Conservation (phyloP, 164 flowering plant species). For the Taxillus chinensis region DNA sequence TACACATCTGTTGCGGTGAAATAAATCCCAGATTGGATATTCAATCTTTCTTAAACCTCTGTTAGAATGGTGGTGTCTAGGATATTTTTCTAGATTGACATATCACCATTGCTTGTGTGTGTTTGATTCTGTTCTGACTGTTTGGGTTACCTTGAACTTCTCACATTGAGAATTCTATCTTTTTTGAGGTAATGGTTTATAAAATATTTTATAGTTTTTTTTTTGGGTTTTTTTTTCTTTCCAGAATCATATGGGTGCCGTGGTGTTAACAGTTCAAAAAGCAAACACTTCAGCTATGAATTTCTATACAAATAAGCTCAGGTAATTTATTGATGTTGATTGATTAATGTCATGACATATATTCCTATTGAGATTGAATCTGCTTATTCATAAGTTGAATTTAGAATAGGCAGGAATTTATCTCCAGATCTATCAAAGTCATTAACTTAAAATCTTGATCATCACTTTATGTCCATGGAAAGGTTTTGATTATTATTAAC, state of each 20-base stretch:
- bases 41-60: background rate
- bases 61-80: background rate
- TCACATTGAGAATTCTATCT: too few species aligned
- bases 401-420: too few species aligned
- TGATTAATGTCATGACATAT: background rate
- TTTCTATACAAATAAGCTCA: slow-evolving; percentile 56
- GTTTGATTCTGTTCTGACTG: background rate
- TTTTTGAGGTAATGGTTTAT: too few species aligned
- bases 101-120: background rate
- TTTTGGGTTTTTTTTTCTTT: slow-evolving; percentile 4
- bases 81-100: background rate
- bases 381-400: background rate
- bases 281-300: slow-evolving; percentile 55
- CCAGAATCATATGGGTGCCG: slow-evolving; percentile 76
- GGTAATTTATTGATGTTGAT: slow-evolving; percentile 28
- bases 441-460: too few species aligned
- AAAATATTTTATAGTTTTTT: background rate
- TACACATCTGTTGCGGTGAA: background rate
- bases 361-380: background rate
- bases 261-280: slow-evolving; percentile 88
- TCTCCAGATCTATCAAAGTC: too few species aligned
- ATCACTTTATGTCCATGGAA: too few species aligned
- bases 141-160: background rate
- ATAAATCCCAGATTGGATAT: background rate
- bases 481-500: too few species aligned